A percentile compares a stretch with the other conserved stretches of the same genome.
These are phyloP conservation scores for Cyberlindnera euphorbiiphila DNA, from an alignment of 805 yeast genomes.

Conservation along the genomic window DNA sequence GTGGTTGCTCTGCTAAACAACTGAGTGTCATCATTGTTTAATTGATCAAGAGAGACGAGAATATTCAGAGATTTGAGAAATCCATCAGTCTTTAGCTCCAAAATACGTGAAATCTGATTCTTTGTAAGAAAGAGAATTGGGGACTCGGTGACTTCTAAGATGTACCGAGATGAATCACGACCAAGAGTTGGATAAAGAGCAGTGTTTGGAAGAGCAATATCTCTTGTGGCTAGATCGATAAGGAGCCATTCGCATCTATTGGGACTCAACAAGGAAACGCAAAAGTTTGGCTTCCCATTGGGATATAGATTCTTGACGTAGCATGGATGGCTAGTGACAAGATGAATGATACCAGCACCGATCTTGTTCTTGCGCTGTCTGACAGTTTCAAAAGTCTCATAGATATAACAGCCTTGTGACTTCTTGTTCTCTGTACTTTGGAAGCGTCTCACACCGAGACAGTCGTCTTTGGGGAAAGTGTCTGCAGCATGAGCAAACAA, in stretches of 20 bases:
- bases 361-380: constrained; percentile 38
- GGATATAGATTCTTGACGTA: constrained; percentile 17
- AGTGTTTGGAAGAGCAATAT: constrained; percentile 49
- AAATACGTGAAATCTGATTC: constrained; percentile 42
- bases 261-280: constrained; percentile 50
- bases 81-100: constrained; percentile 31
- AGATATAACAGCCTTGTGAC: too few species aligned
- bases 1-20: too few species aligned
- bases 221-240: constrained; percentile 60
- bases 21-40: too few species aligned
- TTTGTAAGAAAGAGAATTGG: constrained; percentile 56
- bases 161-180: constrained; percentile 55
- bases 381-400: constrained; percentile 37
- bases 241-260: constrained; percentile 65
- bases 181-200: constrained; percentile 57
- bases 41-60: constrained; percentile 40
- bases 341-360: constrained; percentile 41
- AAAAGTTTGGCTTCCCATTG: constrained; percentile 30
- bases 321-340: constrained; percentile 18
- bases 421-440: constrained; percentile 31
- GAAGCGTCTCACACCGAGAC: constrained; percentile 35
- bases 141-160: constrained; percentile 53
- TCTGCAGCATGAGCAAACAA: constrained; percentile 11
- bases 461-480: constrained; percentile 23
- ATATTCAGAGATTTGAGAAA: constrained; percentile 30